Evolutionary conservation across 2,329 filamentous ascomycete species (phyloP).

Genomic region (Metarhizium sp.): DNA sequence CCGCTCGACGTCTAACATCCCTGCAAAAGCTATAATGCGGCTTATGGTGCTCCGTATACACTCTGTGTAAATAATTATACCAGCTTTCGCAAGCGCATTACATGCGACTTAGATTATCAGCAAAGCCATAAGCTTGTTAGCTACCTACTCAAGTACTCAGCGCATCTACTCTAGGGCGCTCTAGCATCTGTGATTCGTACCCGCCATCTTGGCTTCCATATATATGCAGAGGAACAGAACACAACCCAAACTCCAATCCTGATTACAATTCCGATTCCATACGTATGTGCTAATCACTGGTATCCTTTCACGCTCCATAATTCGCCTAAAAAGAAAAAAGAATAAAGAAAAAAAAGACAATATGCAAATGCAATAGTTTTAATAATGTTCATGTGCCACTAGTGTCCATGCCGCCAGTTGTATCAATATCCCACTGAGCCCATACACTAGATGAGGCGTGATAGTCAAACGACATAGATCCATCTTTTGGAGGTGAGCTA

Average conservation of each 20-base stretch:
- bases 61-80: no score
- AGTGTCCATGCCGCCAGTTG: neutral
- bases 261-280: neutral
- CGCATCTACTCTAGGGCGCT: neutral
- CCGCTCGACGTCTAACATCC: no score
- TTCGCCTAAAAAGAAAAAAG: neutral
- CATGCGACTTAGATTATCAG: no score
- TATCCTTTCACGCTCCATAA: neutral
- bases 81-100: no score
- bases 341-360: neutral
- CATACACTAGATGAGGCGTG: constrained; percentile 17
- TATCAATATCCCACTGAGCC: constrained; percentile 19
- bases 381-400: neutral
- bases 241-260: neutral
- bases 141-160: neutral
- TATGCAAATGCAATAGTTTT: neutral
- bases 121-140: neutral
- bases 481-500: constrained; percentile 35
- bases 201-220: neutral
- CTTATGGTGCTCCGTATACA: no score
- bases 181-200: neutral
- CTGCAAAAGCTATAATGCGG: no score
- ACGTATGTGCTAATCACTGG: neutral
- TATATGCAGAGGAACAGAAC: neutral
- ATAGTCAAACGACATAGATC: constrained; percentile 20